These are phyloP conservation scores for Scutellaria minor DNA, from an alignment of 257 asterid species.

Conservation along the genomic window DNA sequence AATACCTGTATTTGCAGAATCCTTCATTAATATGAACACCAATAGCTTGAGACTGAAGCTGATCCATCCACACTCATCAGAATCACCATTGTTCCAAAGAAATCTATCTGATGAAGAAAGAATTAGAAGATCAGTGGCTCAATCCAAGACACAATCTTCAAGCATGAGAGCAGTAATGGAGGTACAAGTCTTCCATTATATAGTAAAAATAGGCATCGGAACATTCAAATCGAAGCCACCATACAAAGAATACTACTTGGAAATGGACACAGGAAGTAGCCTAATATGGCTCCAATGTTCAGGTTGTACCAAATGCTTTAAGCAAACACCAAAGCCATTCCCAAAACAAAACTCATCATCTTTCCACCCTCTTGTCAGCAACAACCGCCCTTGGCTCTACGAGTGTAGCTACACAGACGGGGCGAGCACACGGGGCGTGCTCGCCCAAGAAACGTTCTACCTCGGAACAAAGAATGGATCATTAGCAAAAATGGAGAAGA, in stretches of 20 bases:
- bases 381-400: neutral
- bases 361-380: slow-evolving; percentile 2
- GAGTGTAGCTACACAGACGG: slow-evolving; percentile 20
- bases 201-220: slow-evolving; percentile 31
- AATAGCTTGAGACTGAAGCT: slow-evolving; percentile 20
- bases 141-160: slow-evolving; percentile 1
- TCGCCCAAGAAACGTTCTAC: slow-evolving; percentile 30
- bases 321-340: slow-evolving; percentile 33
- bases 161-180: neutral
- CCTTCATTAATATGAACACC: neutral
- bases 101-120: slow-evolving; percentile 26
- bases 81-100: slow-evolving; percentile 30
- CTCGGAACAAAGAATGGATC: slow-evolving; percentile 19
- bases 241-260: slow-evolving; percentile 32
- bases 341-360: slow-evolving; percentile 36
- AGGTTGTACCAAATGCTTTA: slow-evolving; percentile 37
- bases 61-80: slow-evolving; percentile 31
- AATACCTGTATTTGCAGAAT: neutral
- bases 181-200: slow-evolving; percentile 11
- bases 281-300: slow-evolving; percentile 33
- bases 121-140: slow-evolving; percentile 23
- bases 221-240: slow-evolving; percentile 32
- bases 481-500: slow-evolving; percentile 30
- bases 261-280: neutral
- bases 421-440: slow-evolving; percentile 28